Base-by-base conservation (phyloP, 192 early-diverging fungal species). In the Allomyces macrogynus region DNA sequence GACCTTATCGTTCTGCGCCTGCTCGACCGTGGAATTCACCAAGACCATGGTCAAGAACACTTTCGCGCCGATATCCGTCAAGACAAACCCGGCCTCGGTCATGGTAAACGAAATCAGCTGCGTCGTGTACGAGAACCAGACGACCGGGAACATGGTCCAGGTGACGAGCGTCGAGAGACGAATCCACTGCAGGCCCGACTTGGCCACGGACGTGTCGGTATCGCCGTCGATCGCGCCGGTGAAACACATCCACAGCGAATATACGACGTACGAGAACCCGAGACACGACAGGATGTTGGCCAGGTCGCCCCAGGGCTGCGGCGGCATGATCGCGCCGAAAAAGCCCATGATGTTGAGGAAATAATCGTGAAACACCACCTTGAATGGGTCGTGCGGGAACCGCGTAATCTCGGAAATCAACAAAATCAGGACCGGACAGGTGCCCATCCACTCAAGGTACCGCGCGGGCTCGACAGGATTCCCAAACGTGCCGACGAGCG, bases 11-110 rank as follows among this genome's bases (percentile, higher is more conserved):
- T n/a, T 40, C 63, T 77, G 76, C 23, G 67, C 64, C 60, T 76
- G 69, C 65, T 77, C 76, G 22, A 77, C 67, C 12, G 73, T 71
- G 32, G 72, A 64, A 67, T 77, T 77, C 24, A 75, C 70, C 23
- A 77, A 63, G 1, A 77, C 62, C 14, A 77, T 61, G 62, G 75
- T 77, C 16, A 76, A 64, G 23, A 73, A 68, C 23, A 67, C 68
- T 54, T 76, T 76, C 60, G 70, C 67, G n/a, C 64, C 16, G 43
- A 76, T 69, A 44, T 76, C 75, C 22, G 62, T 70, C 11, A 74
- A 10, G n/a, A 61, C 44, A 64, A 70, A 71, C 23, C 43, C 49
- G 20, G 64, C 26, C 67, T 76, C 75, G 22, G 69, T 69, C 20
- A 62, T 64, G 11, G 12, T 64, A 61, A 67, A 76, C 18, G 23